Base-by-base conservation (phyloP, 306 rosid species). In the Amphicarpaea edgeworthii region DNA sequence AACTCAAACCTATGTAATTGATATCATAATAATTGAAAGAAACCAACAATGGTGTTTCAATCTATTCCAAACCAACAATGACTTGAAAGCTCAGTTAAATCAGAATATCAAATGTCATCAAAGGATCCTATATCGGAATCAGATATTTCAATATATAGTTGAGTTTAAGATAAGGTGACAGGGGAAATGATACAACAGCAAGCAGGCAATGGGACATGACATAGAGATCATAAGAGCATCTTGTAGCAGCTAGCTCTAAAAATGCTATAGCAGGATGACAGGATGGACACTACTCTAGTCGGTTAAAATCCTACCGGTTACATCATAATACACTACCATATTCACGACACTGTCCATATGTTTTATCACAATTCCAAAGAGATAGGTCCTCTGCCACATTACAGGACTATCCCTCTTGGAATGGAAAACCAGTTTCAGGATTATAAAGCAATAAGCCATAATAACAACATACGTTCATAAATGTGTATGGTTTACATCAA, bases 1-100 rank as follows among this genome's bases (percentile, higher is more conserved):
- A 72, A 34, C 53, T 21, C 17, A 70, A 75, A 62, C 62, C 67
- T 43, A 60, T 49, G 20, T 40, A 57, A 28, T 50, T 24, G 45
- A 38, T 43, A 71, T 70, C 21, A 55, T 68, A 54, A 65, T 37
- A 53, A 20, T 50, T 8, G 40, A 76, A 42, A 71, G 64, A 77
- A 82, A 68, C 46, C 45, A 82, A 65, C 26, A n/a, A 12, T 24
- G 8, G 37, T 8, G 15, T 73, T 70, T 55, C 71, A 74, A 38
- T 51, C 65, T 57, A 59, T 77, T 63, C 72, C 38, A 60, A 64
- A 75, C 15, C 51, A 53, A 51, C 67, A 50, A 24, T 23, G 61
- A 70, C 43, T 42, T 69, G 66, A 60, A 68, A 76, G 43, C 14
- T 8, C 41, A 32, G 14, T 55, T 57, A 23, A 68, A 58, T 3